Evolutionary conservation across 768 basidiomycete genomes (phyloP).

Genomic region (Russula sp.): DNA sequence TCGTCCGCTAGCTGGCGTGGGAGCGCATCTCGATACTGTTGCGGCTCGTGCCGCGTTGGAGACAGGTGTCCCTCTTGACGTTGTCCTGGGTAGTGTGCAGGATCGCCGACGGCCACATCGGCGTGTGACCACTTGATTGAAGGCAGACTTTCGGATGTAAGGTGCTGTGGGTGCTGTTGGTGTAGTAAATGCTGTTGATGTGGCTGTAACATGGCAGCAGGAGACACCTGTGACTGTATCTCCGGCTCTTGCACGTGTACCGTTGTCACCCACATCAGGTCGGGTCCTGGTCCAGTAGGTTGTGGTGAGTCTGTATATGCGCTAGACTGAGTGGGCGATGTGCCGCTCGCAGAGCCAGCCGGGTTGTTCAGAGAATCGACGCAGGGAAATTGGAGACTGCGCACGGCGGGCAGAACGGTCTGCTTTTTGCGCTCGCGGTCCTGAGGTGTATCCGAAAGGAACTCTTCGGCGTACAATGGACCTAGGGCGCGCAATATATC

Average conservation of each 20-base stretch:
- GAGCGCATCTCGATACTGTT: neutral
- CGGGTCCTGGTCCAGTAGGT: neutral
- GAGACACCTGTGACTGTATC: neutral
- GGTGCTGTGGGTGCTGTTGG: slow-evolving; percentile 8
- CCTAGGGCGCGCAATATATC: slow-evolving; percentile 61
- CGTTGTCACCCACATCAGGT: neutral
- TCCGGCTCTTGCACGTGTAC: slow-evolving; percentile 11
- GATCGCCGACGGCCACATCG: neutral
- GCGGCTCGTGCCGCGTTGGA: neutral
- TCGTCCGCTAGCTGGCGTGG: neutral
- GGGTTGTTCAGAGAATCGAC: slow-evolving; percentile 65
- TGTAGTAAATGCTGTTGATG: slow-evolving; percentile 14
- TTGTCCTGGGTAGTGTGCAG: neutral
- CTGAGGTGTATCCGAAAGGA: slow-evolving; percentile 47
- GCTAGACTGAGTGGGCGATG: slow-evolving; percentile 16
- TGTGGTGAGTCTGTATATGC: slow-evolving; percentile 3
- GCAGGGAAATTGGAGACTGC: slow-evolving; percentile 72
- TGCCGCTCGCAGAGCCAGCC: neutral
- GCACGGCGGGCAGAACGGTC: slow-evolving; percentile 56
- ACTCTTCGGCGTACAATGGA: slow-evolving; percentile 60
- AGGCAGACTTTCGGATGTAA: slow-evolving; percentile 2
- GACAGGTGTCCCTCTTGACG: slow-evolving; percentile 5
- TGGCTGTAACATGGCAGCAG: slow-evolving; percentile 8
- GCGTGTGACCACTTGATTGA: slow-evolving; percentile 4
- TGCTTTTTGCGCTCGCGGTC: slow-evolving; percentile 49